Conservation (phyloP, 345 rosid species). For the Rhizophora apiculata region DNA sequence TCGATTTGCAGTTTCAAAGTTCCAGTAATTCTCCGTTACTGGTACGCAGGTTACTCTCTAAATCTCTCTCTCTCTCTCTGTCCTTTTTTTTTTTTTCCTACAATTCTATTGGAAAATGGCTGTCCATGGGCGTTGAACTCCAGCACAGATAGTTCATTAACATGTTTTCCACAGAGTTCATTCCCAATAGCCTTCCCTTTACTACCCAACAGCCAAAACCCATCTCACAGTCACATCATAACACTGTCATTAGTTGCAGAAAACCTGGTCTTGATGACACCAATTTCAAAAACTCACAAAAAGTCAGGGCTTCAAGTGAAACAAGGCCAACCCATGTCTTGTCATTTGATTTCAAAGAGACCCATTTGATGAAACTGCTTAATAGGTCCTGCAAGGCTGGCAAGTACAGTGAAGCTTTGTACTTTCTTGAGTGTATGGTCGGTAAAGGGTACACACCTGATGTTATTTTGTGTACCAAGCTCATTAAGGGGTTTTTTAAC, state of each 20-base stretch:
- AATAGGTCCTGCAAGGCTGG: conserved; percentile 56
- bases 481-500: conserved; percentile 65
- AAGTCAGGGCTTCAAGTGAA: conserved; percentile 29
- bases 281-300: conserved; percentile 20
- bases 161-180: conserved; percentile 35
- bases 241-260: conserved; percentile 21
- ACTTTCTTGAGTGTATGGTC: conserved; percentile 66
- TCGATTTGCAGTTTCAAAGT: conserved; percentile 10
- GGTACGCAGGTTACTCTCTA: neutral
- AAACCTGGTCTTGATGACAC: conserved; percentile 9
- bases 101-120: conserved; percentile 1
- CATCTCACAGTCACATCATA: conserved; percentile 26
- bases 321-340: conserved; percentile 41
- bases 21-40: neutral
- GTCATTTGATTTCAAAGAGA: conserved; percentile 55
- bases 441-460: conserved; percentile 62
- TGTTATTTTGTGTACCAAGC: conserved; percentile 70
- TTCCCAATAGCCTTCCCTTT: conserved; percentile 28
- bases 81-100: too few relatives aligned
- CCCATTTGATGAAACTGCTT: conserved; percentile 54
- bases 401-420: conserved; percentile 58
- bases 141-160: neutral
- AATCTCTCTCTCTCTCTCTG: neutral
- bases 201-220: conserved; percentile 26
- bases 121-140: conserved; percentile 15